Percentiles rank a stretch among this genome's conserved stretches.
Evolutionary conservation across 1,139 yeast species (phyloP).

Genomic region (Geotrichum reessii): DNA sequence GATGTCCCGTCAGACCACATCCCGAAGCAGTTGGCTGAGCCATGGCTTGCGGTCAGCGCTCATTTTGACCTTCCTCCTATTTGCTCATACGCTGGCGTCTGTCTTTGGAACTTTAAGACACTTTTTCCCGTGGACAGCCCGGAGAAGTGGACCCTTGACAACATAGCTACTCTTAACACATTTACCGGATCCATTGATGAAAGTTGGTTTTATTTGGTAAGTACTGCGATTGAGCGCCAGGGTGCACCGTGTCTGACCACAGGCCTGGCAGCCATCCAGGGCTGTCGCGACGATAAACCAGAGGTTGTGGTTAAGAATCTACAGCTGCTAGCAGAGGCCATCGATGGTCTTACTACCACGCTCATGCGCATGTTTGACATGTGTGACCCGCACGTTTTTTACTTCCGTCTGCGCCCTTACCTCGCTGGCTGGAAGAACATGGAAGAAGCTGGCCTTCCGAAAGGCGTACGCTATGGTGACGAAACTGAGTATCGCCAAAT

Average conservation of each 20-base stretch:
- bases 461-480: conserved; percentile 73
- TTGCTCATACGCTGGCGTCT: conserved; percentile 80
- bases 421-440: conserved; percentile 93
- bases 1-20: conserved; percentile 54
- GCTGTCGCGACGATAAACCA: conserved; percentile 44
- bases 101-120: conserved; percentile 80
- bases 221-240: conserved; percentile 76
- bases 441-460: conserved; percentile 77
- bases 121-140: conserved; percentile 46
- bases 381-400: conserved; percentile 92
- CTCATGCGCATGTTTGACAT: conserved; percentile 83
- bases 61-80: conserved; percentile 73
- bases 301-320: conserved; percentile 43
- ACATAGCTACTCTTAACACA: conserved; percentile 73
- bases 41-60: conserved; percentile 56
- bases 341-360: conserved; percentile 69
- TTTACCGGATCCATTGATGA: conserved; percentile 90
- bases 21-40: conserved; percentile 64
- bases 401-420: conserved; percentile 78
- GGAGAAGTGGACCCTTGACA: conserved; percentile 48
- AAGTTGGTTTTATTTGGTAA: conserved; percentile 86
- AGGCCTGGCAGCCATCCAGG: conserved; percentile 58
- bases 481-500: conserved; percentile 53
- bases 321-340: conserved; percentile 65
- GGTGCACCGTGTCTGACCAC: conserved; percentile 63